phyloP scores from a whole-genome alignment of 805 yeast genomes.

The Candida ipomoeae region DNA sequence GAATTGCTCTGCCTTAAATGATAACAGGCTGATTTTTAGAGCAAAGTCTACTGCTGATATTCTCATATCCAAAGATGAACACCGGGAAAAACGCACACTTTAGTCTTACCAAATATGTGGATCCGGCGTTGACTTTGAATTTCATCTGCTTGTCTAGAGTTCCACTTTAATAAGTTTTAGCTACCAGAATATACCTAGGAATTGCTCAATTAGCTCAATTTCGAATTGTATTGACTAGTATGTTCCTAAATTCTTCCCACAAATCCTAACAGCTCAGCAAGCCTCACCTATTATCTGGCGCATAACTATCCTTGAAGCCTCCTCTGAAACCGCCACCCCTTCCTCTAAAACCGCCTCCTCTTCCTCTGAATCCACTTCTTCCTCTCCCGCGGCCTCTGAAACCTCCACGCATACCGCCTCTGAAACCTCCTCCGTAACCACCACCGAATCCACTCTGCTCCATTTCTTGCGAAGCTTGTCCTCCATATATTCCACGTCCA shows the following conservation, averaged over 20 bases:
- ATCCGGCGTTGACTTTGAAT: not conserved
- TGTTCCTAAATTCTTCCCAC: not conserved
- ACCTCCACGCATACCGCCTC: slow-evolving; percentile 47
- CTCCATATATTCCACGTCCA: slow-evolving; percentile 91
- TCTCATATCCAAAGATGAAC: not conserved
- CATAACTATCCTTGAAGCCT: slow-evolving; percentile 16
- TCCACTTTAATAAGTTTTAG: not conserved
- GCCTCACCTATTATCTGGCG: slow-evolving; percentile 1
- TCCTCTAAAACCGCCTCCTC: slow-evolving; percentile 22
- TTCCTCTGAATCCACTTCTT: slow-evolving; percentile 27
- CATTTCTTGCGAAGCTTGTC: slow-evolving; percentile 76
- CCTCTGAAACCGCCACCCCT: slow-evolving; percentile 20
- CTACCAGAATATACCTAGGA: not conserved
- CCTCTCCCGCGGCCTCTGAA: slow-evolving; percentile 37
- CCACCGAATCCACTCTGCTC: slow-evolving; percentile 20
- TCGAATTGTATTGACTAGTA: not conserved
- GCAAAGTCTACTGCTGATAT: not conserved
- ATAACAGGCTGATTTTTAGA: not conserved
- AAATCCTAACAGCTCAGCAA: not conserved
- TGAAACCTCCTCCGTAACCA: slow-evolving; percentile 23
- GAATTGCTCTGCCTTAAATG: no score
- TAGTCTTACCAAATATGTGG: not conserved
- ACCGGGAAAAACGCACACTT: not conserved
- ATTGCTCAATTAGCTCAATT: not conserved
- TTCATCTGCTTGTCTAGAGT: no score